Conservation (phyloP, 228 moss, liverwort and hornwort species). For the Sphagnum fallax region DNA sequence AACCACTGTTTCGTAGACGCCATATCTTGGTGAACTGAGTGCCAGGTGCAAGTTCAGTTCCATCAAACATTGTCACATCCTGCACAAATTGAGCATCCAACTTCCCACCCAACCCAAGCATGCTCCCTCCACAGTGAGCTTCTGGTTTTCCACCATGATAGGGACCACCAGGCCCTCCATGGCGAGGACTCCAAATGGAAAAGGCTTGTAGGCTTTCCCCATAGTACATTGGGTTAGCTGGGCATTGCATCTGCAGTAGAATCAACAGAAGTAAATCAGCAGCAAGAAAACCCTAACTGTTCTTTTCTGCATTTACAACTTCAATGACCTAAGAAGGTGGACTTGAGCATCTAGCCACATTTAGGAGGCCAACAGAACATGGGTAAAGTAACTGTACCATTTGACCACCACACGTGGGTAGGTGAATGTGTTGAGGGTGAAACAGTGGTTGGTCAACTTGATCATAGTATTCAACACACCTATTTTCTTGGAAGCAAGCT, state of each 20-base stretch:
- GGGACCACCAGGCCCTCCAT: conserved; percentile 25
- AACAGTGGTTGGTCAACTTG: conserved; percentile 74
- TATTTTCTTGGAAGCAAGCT: conserved; percentile 42
- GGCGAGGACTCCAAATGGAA: conserved; percentile 37
- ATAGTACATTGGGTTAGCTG: conserved; percentile 43
- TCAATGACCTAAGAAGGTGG: no score
- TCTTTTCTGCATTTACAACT: no score
- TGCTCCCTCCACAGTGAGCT: conserved; percentile 16
- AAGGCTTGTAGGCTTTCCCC: conserved; percentile 30
- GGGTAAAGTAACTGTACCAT: conserved; percentile 4
- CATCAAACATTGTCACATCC: conserved; percentile 90
- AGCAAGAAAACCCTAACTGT: no score
- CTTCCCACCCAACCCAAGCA: conserved; percentile 29
- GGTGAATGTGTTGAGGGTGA: conserved; percentile 56
- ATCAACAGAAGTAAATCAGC: not conserved
- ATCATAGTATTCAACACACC: conserved; percentile 35
- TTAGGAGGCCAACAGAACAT: no score
- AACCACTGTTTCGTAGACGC: conserved; percentile 86
- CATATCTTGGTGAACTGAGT: conserved; percentile 76
- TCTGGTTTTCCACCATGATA: conserved; percentile 43
- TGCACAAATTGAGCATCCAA: conserved; percentile 92
- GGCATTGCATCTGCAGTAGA: conserved; percentile 37
- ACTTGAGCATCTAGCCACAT: no score
- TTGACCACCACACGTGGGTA: conserved; percentile 35
- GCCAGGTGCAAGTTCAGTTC: conserved; percentile 72